Percentiles rank a stretch among this genome's conserved stretches.
phyloP scores from a whole-genome alignment of 441 rosid genomes.

The California macrophylla region DNA sequence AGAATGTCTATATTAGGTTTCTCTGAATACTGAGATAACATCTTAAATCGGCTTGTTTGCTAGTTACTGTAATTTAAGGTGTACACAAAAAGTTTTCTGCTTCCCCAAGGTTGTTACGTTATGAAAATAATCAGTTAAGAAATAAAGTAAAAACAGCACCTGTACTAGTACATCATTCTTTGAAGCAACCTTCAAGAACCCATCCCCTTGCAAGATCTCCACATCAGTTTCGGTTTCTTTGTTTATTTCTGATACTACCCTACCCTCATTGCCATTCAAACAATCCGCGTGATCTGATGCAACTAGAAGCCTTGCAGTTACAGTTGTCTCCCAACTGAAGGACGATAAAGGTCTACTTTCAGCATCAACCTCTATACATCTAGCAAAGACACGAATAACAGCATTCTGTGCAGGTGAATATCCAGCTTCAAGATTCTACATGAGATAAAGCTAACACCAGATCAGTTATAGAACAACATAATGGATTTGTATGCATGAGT shows the following conservation, averaged over 20 bases:
- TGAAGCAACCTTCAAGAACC: constrained; percentile 19
- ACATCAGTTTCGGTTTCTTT: constrained; percentile 32
- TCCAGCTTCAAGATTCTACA: constrained; percentile 37
- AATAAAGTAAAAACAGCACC: constrained; percentile 25
- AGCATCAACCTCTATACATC: constrained; percentile 42
- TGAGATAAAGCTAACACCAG: constrained; percentile 8
- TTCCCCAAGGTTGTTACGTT: neutral
- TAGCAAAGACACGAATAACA: constrained; percentile 38
- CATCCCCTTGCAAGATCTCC: constrained; percentile 28
- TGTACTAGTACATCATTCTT: constrained; percentile 41
- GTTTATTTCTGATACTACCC: constrained; percentile 21
- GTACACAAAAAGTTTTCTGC: neutral
- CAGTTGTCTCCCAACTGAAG: constrained; percentile 23
- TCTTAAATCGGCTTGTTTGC: neutral
- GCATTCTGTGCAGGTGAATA: constrained; percentile 60
- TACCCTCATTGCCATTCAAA: constrained; percentile 23
- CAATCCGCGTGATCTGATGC: constrained; percentile 28
- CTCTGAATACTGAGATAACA: neutral
- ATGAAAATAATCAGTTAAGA: neutral
- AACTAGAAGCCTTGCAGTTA: constrained; percentile 45
- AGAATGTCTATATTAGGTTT: neutral
- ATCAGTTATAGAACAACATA: constrained; percentile 1
- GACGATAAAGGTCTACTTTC: constrained; percentile 29
- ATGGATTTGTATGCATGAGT: neutral
- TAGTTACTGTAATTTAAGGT: neutral